Evolutionary conservation across 805 yeast genomes (phyloP), one percentile per base, ranked within the genome.

Genomic region (Ogataea pini): DNA sequence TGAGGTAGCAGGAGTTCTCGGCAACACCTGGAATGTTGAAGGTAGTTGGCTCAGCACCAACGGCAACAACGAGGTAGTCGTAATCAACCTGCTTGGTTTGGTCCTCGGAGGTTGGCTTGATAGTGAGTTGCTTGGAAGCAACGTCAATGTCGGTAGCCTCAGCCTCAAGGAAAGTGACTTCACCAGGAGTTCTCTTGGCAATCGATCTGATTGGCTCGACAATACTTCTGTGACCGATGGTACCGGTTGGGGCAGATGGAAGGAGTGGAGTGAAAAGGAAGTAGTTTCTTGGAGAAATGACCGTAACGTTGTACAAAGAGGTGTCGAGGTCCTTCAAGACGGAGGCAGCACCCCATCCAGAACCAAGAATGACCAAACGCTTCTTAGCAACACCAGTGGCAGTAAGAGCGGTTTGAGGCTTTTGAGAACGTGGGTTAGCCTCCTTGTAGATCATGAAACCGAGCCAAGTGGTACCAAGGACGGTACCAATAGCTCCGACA

Each of bases 11-110:
- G 25, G 79, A 75, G 64, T 77, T 68, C 58, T 77, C 80, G 37
- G 79, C 78, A 47, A 77, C 81, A 63, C 82, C 82, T 29, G 82
- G 81, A 49, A 76, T 77, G 60, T 80, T 80, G 55, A 77, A 77
- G 34, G 82, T 77, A 42, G 79, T 73, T 49, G 81, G 80, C 63
- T 75, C 77, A 44, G 82, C 82, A 60, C 82, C 82, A 44, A 77
- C 81, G 55, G 81, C 81, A 46, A 77, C 76, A 37, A 77, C 78
- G 58, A 77, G 70, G 63, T 77, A 77, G 55, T 77, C 82, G 61
- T 77, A 77, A 5, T 47, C 50, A 12, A 59, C 13, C 9, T 49
- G 47, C 28, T 52, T 50, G 33, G 60, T 71, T 64, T 61, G 72
- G 10, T 36, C 66, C n/a, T 75, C 68, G 44, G 77, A 70, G 22